Evolutionary conservation across 257 asterid species (phyloP).

Genomic region (Solanum pennellii): DNA sequence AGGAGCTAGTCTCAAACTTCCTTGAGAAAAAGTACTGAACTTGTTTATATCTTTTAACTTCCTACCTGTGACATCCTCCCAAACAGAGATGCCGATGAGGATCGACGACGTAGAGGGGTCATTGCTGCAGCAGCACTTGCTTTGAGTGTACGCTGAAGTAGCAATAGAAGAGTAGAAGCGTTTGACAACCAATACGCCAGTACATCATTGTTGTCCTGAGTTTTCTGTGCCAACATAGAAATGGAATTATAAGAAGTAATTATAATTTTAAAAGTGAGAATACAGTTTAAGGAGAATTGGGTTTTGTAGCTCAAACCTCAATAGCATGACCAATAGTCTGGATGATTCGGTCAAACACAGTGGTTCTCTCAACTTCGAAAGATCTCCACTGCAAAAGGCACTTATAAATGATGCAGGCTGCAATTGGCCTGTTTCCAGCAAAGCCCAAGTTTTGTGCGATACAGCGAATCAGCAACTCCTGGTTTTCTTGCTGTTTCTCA

Average conservation of each 20-base stretch:
- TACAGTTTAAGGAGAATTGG: neutral
- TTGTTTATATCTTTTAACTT: neutral
- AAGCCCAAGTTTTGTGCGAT: constrained; percentile 83
- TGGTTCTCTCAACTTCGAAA: constrained; percentile 95
- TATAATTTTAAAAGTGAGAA: neutral
- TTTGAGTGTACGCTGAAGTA: constrained; percentile 95
- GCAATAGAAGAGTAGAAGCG: constrained; percentile 80
- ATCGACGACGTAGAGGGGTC: constrained; percentile 87
- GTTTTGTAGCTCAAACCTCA: constrained; percentile 55
- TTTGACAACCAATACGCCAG: constrained; percentile 97
- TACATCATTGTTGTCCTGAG: constrained; percentile 80
- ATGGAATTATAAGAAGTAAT: constrained; percentile 4
- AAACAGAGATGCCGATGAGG: constrained; percentile 83
- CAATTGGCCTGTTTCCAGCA: constrained; percentile 75
- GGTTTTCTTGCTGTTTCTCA: constrained; percentile 91
- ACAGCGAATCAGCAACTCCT: constrained; percentile 85
- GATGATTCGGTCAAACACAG: constrained; percentile 86
- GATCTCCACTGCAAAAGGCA: constrained; percentile 99
- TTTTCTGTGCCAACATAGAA: constrained; percentile 36
- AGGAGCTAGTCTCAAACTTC: neutral
- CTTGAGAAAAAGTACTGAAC: constrained; percentile 1
- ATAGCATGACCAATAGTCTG: constrained; percentile 93
- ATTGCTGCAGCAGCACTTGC: constrained; percentile 91
- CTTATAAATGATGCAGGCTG: constrained; percentile 91
- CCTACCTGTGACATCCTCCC: constrained; percentile 87